Percentiles rank a stretch among this genome's conserved stretches.
These are phyloP conservation scores for Trichoderma hamatum DNA, from an alignment of 2,329 filamentous ascomycete species.

Conservation along the genomic window DNA sequence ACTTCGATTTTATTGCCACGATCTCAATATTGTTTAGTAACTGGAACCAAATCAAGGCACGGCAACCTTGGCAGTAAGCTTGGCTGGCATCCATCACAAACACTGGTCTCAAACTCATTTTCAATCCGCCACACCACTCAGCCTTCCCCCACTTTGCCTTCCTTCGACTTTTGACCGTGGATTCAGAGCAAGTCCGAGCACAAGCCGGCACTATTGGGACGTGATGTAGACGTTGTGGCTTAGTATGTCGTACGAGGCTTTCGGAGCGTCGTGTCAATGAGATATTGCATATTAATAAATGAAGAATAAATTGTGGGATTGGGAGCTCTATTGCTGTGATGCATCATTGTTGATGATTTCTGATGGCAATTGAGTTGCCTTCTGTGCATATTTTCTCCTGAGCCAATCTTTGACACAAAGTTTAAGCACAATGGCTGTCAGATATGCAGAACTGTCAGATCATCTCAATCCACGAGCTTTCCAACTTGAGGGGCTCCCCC, in stretches of 20 bases:
- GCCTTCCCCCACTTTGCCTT: background rate
- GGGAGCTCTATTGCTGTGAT: background rate
- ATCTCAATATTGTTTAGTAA: background rate
- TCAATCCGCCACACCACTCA: background rate
- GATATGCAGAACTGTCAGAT: background rate
- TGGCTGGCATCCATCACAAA: background rate
- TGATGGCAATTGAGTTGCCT: too few species aligned
- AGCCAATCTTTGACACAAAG: background rate
- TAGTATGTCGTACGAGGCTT: slow-evolving; percentile 17
- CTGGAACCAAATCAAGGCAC: background rate
- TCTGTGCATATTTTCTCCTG: background rate
- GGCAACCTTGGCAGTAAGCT: background rate
- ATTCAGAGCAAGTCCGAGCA: background rate
- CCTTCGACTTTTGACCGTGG: background rate
- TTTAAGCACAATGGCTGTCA: background rate
- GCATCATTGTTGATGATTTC: too few species aligned
- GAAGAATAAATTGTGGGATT: background rate
- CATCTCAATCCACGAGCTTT: background rate
- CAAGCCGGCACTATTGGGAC: background rate
- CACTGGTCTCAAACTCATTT: background rate
- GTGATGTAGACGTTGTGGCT: background rate
- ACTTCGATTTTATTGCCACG: background rate
- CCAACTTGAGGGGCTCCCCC: background rate
- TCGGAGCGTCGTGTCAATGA: background rate
- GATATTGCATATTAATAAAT: background rate